Base-by-base conservation (phyloP, 2,329 filamentous ascomycete genomes). In the Apiospora marii region DNA sequence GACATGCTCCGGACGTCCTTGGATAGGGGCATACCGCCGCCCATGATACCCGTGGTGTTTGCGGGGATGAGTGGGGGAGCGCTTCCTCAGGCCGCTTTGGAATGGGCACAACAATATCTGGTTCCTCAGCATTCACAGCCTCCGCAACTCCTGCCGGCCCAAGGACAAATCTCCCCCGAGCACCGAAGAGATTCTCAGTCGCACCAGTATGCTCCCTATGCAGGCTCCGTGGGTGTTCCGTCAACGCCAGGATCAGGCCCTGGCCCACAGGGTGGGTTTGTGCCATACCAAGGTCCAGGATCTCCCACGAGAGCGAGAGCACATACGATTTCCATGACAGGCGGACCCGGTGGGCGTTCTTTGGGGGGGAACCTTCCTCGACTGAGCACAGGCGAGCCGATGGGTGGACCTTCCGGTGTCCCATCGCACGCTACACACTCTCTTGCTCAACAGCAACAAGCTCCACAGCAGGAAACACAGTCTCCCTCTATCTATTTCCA, bases 401-500 rank as follows among this genome's bases (percentile, higher is more conserved):
- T 81, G n/a, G 76, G 79, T 46, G 80, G 80, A 22, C 76, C 80
- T 37, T 71, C 81, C 43, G 74, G 79, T 46, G 81, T 85, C 77
- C 80, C 85, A 74, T 78, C 83, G 71, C 84, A 86, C 68, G 84
- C 82, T 83, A 81, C 80, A 77, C 84, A 82, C 67, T 71, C 81
- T 78, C 87, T 87, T 82, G 87, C 84, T 79, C 88, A 86, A 78
- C 86, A 85, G 78, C 88, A 84, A 51, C 87, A 86, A 51, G 80
- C 83, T 67, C 87, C 88, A 73, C 90, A 91, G 77, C 88, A 92
- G 76, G 90, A 91, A 67, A 83, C 89, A 64, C 86, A 92, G 75
- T 94, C 93, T 53, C 91, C 92, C 0, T 93, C 92, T 30, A 93
- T 97, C 68, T 96, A 94, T 82, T 98, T 98, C 81, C 94, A 97